phyloP scores from a whole-genome alignment of 169 alveolate species.

The Plasmodium ovale region DNA sequence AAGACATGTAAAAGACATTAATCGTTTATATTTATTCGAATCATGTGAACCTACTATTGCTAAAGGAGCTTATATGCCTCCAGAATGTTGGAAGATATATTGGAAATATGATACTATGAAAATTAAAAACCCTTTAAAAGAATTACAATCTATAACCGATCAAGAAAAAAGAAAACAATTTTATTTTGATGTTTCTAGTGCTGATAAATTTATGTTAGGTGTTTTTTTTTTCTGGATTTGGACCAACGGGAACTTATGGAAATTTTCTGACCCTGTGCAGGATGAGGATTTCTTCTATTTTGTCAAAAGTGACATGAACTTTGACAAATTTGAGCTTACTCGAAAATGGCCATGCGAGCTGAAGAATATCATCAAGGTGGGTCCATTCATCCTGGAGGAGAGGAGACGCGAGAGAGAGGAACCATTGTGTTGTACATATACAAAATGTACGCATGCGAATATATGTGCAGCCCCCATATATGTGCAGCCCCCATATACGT shows the following conservation, averaged over 20 bases:
- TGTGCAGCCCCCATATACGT: neutral
- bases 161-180: constrained; percentile 78
- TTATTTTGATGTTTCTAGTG: constrained; percentile 84
- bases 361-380: constrained; percentile 51
- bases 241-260: constrained; percentile 88
- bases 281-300: constrained; percentile 79
- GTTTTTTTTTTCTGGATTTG: constrained; percentile 86
- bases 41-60: constrained; percentile 89
- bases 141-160: constrained; percentile 33
- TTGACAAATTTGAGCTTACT: constrained; percentile 65
- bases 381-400: neutral
- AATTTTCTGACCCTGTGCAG: constrained; percentile 83
- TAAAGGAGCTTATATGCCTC: constrained; percentile 90
- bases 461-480: neutral
- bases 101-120: constrained; percentile 78
- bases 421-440: neutral
- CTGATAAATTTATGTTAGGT: constrained; percentile 79
- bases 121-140: constrained; percentile 42
- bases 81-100: constrained; percentile 87
- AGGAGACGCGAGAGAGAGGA: neutral
- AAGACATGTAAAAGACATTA: constrained; percentile 78
- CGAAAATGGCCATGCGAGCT: constrained; percentile 63
- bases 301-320: constrained; percentile 70
- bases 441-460: neutral
- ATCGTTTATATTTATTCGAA: constrained; percentile 77